phyloP scores from a whole-genome alignment of 805 yeast genomes.

The Schwanniomyces vanrijiae region DNA sequence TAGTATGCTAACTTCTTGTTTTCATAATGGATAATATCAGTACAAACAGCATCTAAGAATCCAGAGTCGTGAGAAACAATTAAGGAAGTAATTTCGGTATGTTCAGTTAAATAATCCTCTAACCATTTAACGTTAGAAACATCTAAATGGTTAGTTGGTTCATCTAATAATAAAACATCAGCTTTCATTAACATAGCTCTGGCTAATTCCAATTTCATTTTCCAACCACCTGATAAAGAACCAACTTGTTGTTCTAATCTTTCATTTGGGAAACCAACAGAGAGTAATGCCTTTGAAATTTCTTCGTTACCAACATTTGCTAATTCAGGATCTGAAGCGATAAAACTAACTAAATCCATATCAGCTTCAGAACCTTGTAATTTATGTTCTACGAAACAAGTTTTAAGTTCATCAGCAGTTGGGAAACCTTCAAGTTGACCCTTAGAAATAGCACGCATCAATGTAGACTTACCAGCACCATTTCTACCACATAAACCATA shows the following conservation, averaged over 20 bases:
- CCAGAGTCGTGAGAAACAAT: constrained; percentile 98
- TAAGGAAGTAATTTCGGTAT: constrained; percentile 86
- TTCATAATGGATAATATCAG: constrained; percentile 96
- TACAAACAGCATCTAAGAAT: constrained; percentile 91
- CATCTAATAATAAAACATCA: constrained; percentile 90
- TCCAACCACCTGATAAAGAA: constrained; percentile 98
- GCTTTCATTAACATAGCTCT: constrained; percentile 98
- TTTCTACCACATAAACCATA: constrained; percentile 98
- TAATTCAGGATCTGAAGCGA: constrained; percentile 86
- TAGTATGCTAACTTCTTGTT: constrained; percentile 91
- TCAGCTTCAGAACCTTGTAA: constrained; percentile 94
- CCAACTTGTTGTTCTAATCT: constrained; percentile 91
- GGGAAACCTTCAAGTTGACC: constrained; percentile 99
- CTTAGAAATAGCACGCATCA: constrained; percentile 94
- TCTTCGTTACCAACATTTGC: constrained; percentile 61
- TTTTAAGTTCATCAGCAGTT: constrained; percentile 76
- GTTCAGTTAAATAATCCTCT: constrained; percentile 78
- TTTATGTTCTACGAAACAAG: constrained; percentile 97
- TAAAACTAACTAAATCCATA: constrained; percentile 82
- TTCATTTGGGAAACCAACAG: constrained; percentile 90
- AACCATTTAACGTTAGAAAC: constrained; percentile 92
- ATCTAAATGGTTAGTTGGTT: constrained; percentile 98
- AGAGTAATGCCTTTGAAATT: constrained; percentile 70
- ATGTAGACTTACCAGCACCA: constrained; percentile 98
- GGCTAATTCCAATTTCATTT: constrained; percentile 97